These are phyloP conservation scores for Stachybotrys chartarum DNA, from an alignment of 2,329 filamentous ascomycete genomes.

Conservation along the genomic window DNA sequence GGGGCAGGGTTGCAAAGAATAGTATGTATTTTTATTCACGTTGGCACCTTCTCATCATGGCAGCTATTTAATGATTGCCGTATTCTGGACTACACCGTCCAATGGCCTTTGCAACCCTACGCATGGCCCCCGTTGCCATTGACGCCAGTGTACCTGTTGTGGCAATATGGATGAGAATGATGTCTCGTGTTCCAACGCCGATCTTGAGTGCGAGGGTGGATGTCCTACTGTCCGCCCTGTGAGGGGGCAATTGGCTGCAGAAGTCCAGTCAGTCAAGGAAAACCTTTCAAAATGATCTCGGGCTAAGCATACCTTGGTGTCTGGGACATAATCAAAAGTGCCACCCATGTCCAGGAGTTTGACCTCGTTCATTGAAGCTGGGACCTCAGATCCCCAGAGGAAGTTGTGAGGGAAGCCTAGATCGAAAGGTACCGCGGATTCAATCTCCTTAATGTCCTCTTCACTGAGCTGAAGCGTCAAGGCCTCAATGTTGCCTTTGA, in stretches of 20 bases:
- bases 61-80: too few species aligned
- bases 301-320: constrained; percentile 23
- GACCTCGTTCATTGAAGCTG: constrained; percentile 31
- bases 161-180: not conserved
- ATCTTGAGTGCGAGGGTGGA: constrained; percentile 19
- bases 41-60: too few species aligned
- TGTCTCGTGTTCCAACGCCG: constrained; percentile 23
- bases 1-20: too few species aligned
- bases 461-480: constrained; percentile 51
- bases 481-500: constrained; percentile 63
- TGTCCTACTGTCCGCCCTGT: constrained; percentile 34
- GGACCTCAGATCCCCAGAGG: constrained; percentile 34
- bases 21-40: too few species aligned
- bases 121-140: not conserved
- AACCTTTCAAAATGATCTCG: not conserved
- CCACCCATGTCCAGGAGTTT: constrained; percentile 40
- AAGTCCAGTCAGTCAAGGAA: constrained; percentile 5
- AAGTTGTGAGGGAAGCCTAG: constrained; percentile 61
- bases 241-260: constrained; percentile 31
- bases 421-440: constrained; percentile 54
- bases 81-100: not conserved
- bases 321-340: constrained; percentile 41
- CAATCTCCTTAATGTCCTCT: constrained; percentile 61
- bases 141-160: not conserved
- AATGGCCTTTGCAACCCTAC: not conserved